Percentiles rank a stretch among this genome's conserved stretches.
Conservation (phyloP, 257 asterid genomes). For the Primulina huaijiensis region DNA sequence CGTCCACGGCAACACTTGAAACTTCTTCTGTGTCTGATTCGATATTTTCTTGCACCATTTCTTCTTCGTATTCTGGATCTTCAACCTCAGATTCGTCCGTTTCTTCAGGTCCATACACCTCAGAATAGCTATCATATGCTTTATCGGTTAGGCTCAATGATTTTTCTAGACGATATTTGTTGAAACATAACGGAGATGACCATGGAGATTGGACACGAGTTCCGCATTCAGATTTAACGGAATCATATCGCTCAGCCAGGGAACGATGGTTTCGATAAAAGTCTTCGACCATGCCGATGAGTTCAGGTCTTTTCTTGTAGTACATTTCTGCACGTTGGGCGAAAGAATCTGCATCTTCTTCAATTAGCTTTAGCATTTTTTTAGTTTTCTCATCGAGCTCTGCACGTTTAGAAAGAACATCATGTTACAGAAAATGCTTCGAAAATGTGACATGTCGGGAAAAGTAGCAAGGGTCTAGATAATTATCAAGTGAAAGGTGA, state of each 20-base stretch:
- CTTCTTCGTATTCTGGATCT: constrained; percentile 58
- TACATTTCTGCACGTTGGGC: constrained; percentile 92
- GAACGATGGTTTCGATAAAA: constrained; percentile 72
- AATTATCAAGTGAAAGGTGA: too few species aligned
- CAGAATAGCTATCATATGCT: constrained; percentile 78
- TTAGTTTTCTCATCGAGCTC: constrained; percentile 71
- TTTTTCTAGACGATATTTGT: constrained; percentile 47
- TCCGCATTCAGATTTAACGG: constrained; percentile 50
- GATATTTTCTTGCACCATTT: constrained; percentile 3
- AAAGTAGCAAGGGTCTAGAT: too few species aligned
- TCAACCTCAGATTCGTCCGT: constrained; percentile 73
- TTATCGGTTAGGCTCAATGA: constrained; percentile 44
- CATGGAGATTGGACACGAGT: constrained; percentile 50
- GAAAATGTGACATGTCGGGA: neutral
- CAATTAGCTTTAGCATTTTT: constrained; percentile 64
- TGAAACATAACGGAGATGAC: constrained; percentile 48
- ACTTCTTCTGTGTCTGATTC: constrained; percentile 29
- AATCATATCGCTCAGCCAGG: constrained; percentile 72
- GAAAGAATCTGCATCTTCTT: constrained; percentile 85
- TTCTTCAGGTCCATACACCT: constrained; percentile 56
- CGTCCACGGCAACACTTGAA: constrained; percentile 20
- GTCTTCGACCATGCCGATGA: constrained; percentile 71
- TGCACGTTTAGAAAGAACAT: constrained; percentile 17
- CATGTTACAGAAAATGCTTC: neutral
- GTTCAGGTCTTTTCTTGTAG: constrained; percentile 82